Base-by-base conservation (phyloP, 257 asterid species). In the Solanum chmielewskii region DNA sequence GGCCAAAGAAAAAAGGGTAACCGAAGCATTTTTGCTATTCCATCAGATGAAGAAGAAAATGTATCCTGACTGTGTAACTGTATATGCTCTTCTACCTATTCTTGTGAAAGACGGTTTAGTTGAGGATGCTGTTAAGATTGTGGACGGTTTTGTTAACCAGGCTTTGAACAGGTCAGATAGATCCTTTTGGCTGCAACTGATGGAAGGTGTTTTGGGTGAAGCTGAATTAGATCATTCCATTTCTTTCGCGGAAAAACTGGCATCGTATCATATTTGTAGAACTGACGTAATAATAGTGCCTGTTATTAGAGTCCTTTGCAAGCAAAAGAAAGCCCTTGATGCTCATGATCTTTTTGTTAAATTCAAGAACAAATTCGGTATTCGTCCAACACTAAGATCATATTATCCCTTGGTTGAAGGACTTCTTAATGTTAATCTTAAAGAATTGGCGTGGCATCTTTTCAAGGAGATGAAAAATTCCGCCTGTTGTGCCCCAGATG, bases 11-110 rank as follows among this genome's bases (percentile, higher is more conserved):
- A 88, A 90, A 27, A 95, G 98, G 92, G 89, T 92, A 83, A 86
- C 47, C 35, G 97, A 95, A 90, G 98, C 99, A 52, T 94, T 94
- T 88, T 95, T 98, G 98, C 91, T 94, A 52, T 97, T 92, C 89
- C 93, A 94, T 92, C 98, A 97, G 94, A 97, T 95, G 99, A 94
- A 92, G 87, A 97, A 97, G 86, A 89, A 80, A 39, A 49, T 94
- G 14, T 90, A 89, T 88, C 96, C 98, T 6, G 99, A 97, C 88
- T 85, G 86, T 86, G 93, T 95, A 21, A 95, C 98, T 45, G 84
- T 97, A 85, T 92, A 88, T 87, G 93, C 94, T 86, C 95, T 95
- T 64, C 90, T 95, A 86, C 98, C 99, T 27, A 93, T 94, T 49
- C 89, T 97, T 81, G 92, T 97, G 90, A 95, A 91, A 89, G 93